Percentiles rank a stretch among this genome's conserved stretches.
Conservation (phyloP, 2,329 filamentous ascomycete species). For the Cytospora piceae region DNA sequence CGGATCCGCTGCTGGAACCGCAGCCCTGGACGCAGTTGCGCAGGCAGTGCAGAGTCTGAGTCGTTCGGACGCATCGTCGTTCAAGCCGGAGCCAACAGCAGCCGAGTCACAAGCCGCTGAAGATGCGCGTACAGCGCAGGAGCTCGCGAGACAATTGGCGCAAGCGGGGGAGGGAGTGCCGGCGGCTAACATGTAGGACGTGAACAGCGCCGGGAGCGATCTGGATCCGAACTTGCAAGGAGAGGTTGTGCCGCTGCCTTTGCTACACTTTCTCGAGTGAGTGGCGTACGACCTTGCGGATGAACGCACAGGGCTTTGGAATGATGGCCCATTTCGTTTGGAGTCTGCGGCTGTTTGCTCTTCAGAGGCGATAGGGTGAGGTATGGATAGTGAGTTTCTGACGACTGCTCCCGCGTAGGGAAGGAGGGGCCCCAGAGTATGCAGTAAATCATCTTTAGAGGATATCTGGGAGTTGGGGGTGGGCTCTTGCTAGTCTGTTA, state of each 20-base stretch:
- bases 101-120: constrained; percentile 42
- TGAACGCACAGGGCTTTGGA: background rate
- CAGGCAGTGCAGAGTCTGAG: constrained; percentile 46
- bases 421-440: background rate
- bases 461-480: background rate
- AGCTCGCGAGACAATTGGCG: constrained; percentile 56
- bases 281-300: background rate
- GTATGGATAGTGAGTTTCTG: background rate
- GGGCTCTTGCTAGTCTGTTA: background rate
- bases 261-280: background rate
- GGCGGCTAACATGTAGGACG: constrained; percentile 41
- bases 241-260: background rate
- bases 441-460: background rate
- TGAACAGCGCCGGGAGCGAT: constrained; percentile 1
- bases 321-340: background rate
- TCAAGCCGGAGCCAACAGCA: constrained; percentile 37
- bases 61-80: constrained; percentile 33
- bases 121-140: constrained; percentile 54
- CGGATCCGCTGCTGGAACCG: constrained; percentile 38
- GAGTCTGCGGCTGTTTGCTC: background rate
- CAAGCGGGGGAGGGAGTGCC: constrained; percentile 43
- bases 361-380: background rate
- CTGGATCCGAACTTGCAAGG: background rate
- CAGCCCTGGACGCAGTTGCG: constrained; percentile 54
- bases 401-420: background rate